Conservation (phyloP, 768 basidiomycete genomes). For the Cystofilobasidium macerans region DNA sequence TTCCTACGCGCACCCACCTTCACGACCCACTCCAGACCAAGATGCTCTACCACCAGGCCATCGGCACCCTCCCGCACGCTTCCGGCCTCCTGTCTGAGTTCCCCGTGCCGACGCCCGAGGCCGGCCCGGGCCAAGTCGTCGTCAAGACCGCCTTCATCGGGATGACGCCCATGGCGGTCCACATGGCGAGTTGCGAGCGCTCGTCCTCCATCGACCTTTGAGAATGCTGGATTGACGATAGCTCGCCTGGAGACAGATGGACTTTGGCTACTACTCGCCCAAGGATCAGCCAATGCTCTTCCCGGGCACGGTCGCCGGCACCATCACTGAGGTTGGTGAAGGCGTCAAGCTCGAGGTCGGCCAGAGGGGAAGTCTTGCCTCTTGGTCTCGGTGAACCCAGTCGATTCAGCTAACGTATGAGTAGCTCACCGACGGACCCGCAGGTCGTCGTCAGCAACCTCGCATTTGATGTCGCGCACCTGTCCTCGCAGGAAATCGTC, state of each 20-base stretch:
- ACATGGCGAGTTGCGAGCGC: background rate
- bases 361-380: too few relatives aligned
- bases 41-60: background rate
- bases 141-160: background rate
- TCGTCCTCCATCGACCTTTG: background rate
- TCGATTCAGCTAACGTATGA: too few relatives aligned
- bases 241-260: too few relatives aligned
- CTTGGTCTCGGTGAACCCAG: too few relatives aligned
- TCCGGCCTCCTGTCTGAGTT: background rate
- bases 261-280: background rate
- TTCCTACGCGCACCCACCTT: background rate
- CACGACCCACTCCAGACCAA: background rate
- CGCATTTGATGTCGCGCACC: background rate
- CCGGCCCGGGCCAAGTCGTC: background rate
- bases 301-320: background rate
- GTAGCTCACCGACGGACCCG: too few relatives aligned
- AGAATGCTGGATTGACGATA: too few relatives aligned
- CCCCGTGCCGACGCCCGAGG: background rate
- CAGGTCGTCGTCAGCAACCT: background rate
- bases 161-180: background rate
- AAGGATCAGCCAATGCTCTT: background rate
- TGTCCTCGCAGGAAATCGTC: background rate
- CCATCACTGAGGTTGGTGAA: background rate
- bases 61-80: background rate
- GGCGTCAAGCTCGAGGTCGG: background rate